These are phyloP conservation scores for Pseudoscleropodium purum DNA, from an alignment of 225 moss, liverwort and hornwort genomes.

Conservation along the genomic window DNA sequence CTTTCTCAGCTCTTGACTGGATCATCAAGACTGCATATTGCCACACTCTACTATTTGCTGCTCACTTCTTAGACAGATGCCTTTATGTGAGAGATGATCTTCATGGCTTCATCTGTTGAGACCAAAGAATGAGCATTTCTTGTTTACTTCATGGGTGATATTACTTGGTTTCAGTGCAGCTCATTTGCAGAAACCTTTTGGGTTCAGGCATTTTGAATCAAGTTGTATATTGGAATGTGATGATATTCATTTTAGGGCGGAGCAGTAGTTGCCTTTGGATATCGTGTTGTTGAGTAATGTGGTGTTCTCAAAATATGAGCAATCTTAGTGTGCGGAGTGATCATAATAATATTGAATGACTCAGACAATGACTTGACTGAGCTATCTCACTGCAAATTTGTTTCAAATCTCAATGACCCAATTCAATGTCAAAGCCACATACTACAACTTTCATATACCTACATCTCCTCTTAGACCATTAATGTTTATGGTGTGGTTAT, in stretches of 20 bases:
- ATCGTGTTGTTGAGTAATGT: background rate
- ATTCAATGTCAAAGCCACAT: no score
- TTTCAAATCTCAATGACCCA: no score
- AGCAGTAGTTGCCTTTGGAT: background rate
- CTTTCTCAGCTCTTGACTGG: background rate
- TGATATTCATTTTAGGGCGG: background rate
- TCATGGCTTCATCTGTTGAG: background rate
- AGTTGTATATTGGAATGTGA: background rate
- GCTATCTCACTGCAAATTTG: no score
- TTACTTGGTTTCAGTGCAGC: background rate
- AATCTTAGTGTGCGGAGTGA: background rate
- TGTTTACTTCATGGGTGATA: background rate
- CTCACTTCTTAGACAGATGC: background rate
- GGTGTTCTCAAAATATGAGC: background rate
- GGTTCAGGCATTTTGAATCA: background rate
- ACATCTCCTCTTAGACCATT: no score
- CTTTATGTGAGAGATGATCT: background rate
- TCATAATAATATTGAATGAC: background rate
- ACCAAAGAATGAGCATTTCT: background rate
- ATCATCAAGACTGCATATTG: background rate
- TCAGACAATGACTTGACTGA: no score
- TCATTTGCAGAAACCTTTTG: background rate
- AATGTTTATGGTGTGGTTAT: no score
- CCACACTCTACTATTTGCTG: background rate
- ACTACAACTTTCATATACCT: no score